These are phyloP conservation scores for Yarrowia alimentaria DNA, from an alignment of 805 yeast genomes.

Conservation along the genomic window DNA sequence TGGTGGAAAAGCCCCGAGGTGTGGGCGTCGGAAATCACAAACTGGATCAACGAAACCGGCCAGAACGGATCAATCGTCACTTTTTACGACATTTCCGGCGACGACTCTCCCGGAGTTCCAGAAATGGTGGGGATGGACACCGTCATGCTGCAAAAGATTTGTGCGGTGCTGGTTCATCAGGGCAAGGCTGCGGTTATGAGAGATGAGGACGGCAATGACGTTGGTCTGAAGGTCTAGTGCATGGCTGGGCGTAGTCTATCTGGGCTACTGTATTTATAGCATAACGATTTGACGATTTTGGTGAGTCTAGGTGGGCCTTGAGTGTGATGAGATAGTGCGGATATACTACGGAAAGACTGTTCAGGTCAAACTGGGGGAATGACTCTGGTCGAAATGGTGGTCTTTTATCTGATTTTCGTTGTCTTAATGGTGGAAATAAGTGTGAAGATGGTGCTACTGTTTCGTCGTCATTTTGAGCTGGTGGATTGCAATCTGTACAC, in stretches of 20 bases:
- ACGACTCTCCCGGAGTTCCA: slow-evolving; percentile 52
- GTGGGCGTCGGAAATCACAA: slow-evolving; percentile 62
- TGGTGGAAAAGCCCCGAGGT: slow-evolving; percentile 69
- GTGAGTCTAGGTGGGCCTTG: too few species aligned
- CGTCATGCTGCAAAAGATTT: slow-evolving; percentile 50
- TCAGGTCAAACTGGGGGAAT: too few species aligned
- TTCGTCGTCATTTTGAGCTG: too few species aligned
- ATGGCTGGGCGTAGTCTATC: background rate
- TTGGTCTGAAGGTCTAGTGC: slow-evolving; percentile 60
- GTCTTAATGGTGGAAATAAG: too few species aligned
- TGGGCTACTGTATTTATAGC: slow-evolving; percentile 13
- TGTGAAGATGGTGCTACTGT: too few species aligned
- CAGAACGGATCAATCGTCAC: slow-evolving; percentile 77
- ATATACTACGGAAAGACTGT: too few species aligned
- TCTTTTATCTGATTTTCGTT: too few species aligned
- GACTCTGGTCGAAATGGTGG: too few species aligned
- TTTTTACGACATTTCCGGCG: slow-evolving; percentile 70
- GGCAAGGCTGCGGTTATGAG: slow-evolving; percentile 73
- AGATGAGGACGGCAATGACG: slow-evolving; percentile 59
- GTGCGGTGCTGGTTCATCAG: slow-evolving; percentile 59
- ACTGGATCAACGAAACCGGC: slow-evolving; percentile 75
- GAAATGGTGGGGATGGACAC: slow-evolving; percentile 65
- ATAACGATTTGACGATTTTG: too few species aligned
- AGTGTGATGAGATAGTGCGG: too few species aligned
- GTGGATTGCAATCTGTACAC: too few species aligned